Evolutionary conservation across 345 rosid genomes (phyloP), one percentile per base, ranked within the genome.

Genomic region (Lepidium didymum): DNA sequence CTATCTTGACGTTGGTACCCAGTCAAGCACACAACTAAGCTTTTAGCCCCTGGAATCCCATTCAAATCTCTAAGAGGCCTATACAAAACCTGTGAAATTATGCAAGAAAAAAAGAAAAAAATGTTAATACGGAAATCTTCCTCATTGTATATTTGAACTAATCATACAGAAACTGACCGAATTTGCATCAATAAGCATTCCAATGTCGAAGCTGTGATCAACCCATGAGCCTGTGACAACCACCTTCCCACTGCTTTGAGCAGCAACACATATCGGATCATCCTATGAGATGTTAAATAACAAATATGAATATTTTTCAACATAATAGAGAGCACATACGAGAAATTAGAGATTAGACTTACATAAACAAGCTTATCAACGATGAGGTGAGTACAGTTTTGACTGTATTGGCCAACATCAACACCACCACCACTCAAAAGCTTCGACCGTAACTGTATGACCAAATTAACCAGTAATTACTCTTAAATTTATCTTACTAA

Each of bases 1-100:
- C 97, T 81, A 69, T 91, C 99, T 70, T 87, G 96, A 33, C 96
- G 79, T 70, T 82, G 91, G 82, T 91, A 94, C 11, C 97, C 96
- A 40, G 99, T 94, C 80, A 94, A 84, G 72, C 99, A 94, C 65
- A 87, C 56, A 40, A 82, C 71, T 44, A 94, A 55, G 80, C 55
- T 56, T 62, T 79, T 64, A 14, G 91, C 82, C 33, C 97, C 93
- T 2, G 86, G 88, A 77, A 95, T 86, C 62, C 99, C 99, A 72
- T 87, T 80, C 78, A 89, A 82, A 78, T 85, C 89, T 77, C 64
- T 84, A 47, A 56, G 85, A 18, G 99, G 99, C 55, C 77, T 85
- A 54, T 89, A 91, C 80, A 95, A 73, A 60, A 95, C 70, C 99
- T 94, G 84, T 44, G 16, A 51, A 51, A 56, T 64, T 6, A 19